Evolutionary conservation across 1,284 basidiomycete genomes (phyloP), one percentile per base, ranked within the genome.

Genomic region (Ganoderma multipileum): DNA sequence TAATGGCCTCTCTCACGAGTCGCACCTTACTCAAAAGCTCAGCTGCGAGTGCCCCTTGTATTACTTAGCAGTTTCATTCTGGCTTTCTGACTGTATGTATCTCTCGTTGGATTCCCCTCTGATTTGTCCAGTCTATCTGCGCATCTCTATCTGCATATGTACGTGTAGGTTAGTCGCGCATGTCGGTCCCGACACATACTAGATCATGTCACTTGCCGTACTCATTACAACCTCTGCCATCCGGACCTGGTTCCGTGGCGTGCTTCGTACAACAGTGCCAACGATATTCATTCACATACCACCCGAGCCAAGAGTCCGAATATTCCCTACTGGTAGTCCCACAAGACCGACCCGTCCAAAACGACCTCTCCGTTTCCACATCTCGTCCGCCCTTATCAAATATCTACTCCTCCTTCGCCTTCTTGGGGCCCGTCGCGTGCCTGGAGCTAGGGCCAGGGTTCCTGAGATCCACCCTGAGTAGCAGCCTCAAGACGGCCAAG

Each of bases 381-480:
- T 30, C 28, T 18, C 52, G 52, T 8, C 52, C 8, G 5, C 16
- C 28, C 28, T 55, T 55, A 55, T 33, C 57, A 38, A 11, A 36
- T 30, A 33, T 44, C 28, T 63, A 63, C 5, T 39, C 62, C 33
- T 26, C 52, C 55, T 64, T 64, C 55, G 36, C 26, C 50, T 30
- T 61, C 47, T 59, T 38, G 42, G 55, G 33, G 4, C 11, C 26
- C 41, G 7, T 23, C 42, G 50, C 33, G 59, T 30, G 33, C 39
- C 20, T 41, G 16, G 18, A 28, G 5, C 47, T 5, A 14, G 12
- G 42, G 20, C 63, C 50, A 52, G 68, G 59, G 38, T 72, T 66
- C 30, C 66, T 63, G 39, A 71, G 66, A 39, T 72, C 68, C 23
- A 64, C 63, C 50, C 68, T 68, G 7, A 73, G 71, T 61, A 73